These are phyloP conservation scores for Thielaviopsis punctulata DNA, from an alignment of 2,329 filamentous ascomycete genomes.

Conservation along the genomic window DNA sequence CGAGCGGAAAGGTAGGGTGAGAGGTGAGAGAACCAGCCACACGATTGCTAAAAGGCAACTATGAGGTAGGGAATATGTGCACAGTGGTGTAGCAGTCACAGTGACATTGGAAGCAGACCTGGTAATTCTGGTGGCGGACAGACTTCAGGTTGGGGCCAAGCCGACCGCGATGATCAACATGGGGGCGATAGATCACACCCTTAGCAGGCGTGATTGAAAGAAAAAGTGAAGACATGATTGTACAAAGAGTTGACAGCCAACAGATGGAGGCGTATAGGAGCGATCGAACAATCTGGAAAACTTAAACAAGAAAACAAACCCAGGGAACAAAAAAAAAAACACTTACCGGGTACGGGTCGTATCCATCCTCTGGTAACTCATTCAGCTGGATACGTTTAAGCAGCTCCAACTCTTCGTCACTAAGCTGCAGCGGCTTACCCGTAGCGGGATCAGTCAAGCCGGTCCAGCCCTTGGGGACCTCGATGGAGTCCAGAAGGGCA, in stretches of 20 bases:
- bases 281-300: background rate
- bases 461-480: constrained; percentile 93
- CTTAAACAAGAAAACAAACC: background rate
- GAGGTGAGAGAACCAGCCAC: background rate
- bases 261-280: background rate
- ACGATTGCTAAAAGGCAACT: background rate
- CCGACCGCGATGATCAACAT: background rate
- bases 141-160: background rate
- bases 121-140: background rate
- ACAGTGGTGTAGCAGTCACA: too few species aligned
- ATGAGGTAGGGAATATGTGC: background rate
- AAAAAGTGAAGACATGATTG: too few species aligned
- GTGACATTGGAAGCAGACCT: background rate
- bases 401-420: constrained; percentile 73
- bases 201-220: background rate
- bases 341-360: constrained; percentile 74
- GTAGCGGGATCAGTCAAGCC: constrained; percentile 87
- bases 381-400: constrained; percentile 78
- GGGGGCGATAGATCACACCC: background rate
- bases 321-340: background rate
- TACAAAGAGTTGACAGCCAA: too few species aligned
- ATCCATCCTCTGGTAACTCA: constrained; percentile 71
- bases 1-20: too few species aligned
- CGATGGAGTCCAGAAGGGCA: constrained; percentile 86
- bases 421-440: constrained; percentile 79